These are phyloP conservation scores for Wickerhamomyces sydowiorum DNA, from an alignment of 805 yeast species.

Conservation along the genomic window DNA sequence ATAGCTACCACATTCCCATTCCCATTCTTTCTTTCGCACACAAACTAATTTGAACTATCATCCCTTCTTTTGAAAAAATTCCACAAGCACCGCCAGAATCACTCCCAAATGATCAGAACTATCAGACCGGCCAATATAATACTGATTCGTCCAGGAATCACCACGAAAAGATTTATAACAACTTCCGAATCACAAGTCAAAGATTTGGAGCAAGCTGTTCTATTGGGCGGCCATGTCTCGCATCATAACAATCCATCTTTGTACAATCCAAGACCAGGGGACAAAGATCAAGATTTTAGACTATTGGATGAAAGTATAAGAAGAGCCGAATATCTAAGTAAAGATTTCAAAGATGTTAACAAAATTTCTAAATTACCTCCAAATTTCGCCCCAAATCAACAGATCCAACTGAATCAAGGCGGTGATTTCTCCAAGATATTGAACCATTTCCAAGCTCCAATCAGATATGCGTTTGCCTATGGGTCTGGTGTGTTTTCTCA, in stretches of 20 bases:
- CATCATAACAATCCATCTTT: neutral
- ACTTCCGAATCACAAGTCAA: neutral
- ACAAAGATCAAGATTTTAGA: conserved; percentile 11
- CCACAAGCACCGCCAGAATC: too few relatives aligned
- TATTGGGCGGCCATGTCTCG: neutral
- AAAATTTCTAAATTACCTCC: conserved; percentile 37
- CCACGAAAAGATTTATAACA: neutral
- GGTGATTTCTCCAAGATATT: conserved; percentile 42
- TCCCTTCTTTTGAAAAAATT: too few relatives aligned
- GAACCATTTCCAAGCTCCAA: conserved; percentile 61
- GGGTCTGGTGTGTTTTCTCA: conserved; percentile 93
- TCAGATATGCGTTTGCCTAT: conserved; percentile 82
- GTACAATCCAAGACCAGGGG: neutral
- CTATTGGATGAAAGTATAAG: conserved; percentile 20
- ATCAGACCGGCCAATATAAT: neutral
- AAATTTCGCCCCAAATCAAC: conserved; percentile 55
- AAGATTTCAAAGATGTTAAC: conserved; percentile 12
- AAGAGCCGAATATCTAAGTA: conserved; percentile 19
- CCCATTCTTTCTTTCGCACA: too few relatives aligned
- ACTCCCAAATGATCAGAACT: too few relatives aligned
- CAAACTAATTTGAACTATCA: too few relatives aligned
- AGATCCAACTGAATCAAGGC: conserved; percentile 38
- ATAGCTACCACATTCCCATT: too few relatives aligned
- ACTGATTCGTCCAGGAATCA: neutral
- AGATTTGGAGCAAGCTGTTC: neutral